Evolutionary conservation across 148 eudicot genomes (phyloP).

Genomic region (Fallopia convolvulus): DNA sequence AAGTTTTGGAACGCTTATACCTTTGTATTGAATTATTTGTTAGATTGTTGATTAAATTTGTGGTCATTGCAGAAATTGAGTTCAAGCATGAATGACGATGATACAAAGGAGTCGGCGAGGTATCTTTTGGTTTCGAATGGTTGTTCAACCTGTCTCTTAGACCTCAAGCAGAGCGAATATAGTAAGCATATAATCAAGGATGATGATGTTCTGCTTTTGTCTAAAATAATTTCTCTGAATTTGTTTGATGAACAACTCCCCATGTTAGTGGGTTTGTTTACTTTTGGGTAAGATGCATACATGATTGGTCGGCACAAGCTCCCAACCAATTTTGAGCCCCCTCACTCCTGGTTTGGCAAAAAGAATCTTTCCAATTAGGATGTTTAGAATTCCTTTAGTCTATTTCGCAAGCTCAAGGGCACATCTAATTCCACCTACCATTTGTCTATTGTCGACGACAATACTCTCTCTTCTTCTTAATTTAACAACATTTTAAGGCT

Average conservation of each 20-base stretch:
- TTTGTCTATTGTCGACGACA: too few relatives aligned
- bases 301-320: not conserved
- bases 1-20: too few relatives aligned
- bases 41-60: not conserved
- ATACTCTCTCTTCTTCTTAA: too few relatives aligned
- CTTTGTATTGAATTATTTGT: not conserved
- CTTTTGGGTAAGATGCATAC: not conserved
- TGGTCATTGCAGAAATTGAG: not conserved
- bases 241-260: not conserved
- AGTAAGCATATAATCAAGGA: not conserved
- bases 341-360: too few relatives aligned
- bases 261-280: not conserved
- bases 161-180: not conserved
- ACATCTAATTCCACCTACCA: too few relatives aligned
- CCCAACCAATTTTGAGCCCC: not conserved
- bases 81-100: not conserved
- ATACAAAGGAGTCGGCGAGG: not conserved
- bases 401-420: too few relatives aligned
- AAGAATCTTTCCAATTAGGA: too few relatives aligned
- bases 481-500: too few relatives aligned
- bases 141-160: not conserved
- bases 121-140: not conserved
- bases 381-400: too few relatives aligned
- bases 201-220: not conserved
- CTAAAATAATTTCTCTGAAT: not conserved